Percentiles rank a stretch among this genome's conserved stretches.
Conservation (phyloP, 345 rosid genomes). For the Murraya paniculata region DNA sequence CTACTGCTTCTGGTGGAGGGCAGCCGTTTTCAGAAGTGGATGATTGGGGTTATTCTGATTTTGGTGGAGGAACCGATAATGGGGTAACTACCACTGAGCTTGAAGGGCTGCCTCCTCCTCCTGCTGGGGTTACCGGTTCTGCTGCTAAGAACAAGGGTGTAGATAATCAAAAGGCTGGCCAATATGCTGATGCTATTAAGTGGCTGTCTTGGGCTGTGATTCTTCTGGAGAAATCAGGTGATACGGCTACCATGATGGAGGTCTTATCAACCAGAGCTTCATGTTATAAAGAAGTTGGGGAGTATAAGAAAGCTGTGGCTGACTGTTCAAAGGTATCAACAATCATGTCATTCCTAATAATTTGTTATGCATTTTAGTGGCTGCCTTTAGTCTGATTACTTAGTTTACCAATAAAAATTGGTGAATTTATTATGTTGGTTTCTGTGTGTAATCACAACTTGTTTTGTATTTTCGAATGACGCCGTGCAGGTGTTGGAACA, state of each 20-base stretch:
- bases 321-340: conserved; percentile 82
- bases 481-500: conserved; percentile 68
- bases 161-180: conserved; percentile 88
- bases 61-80: conserved; percentile 54
- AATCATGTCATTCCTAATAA: background rate
- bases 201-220: conserved; percentile 98
- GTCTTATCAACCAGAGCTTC: conserved; percentile 90
- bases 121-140: conserved; percentile 73
- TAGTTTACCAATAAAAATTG: background rate
- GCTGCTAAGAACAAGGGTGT: conserved; percentile 83
- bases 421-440: background rate
- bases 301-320: conserved; percentile 96
- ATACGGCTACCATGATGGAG: conserved; percentile 46
- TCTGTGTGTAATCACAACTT: background rate
- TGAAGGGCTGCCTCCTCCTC: conserved; percentile 97
- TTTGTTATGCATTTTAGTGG: background rate
- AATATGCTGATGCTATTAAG: conserved; percentile 95
- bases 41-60: conserved; percentile 80
- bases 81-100: conserved; percentile 77
- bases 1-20: conserved; percentile 35
- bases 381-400: background rate
- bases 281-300: conserved; percentile 98
- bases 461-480: background rate
- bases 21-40: conserved; percentile 54
- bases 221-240: conserved; percentile 74